These are phyloP conservation scores for Tetrahymena elliotti DNA, from an alignment of 73 alveolate species.

Conservation along the genomic window DNA sequence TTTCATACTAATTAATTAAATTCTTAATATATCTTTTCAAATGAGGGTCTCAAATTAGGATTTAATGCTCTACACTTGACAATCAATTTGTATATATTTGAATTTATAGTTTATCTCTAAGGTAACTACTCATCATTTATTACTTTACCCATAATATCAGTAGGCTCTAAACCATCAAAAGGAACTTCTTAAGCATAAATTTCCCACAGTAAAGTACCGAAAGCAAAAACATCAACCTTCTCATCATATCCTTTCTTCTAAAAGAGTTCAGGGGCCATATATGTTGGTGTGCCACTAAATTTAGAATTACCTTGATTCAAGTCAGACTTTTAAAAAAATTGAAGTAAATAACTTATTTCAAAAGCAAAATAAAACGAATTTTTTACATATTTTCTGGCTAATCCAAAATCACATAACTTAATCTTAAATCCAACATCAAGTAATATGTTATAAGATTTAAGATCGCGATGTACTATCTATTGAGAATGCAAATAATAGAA, in stretches of 20 bases:
- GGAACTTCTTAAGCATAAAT: constrained; percentile 91
- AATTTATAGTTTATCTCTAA: constrained; percentile 14
- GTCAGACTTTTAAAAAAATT: constrained; percentile 52
- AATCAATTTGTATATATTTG: constrained; percentile 54
- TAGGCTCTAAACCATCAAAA: constrained; percentile 88
- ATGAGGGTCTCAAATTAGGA: constrained; percentile 55
- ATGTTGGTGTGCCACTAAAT: constrained; percentile 97
- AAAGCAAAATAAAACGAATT: not conserved
- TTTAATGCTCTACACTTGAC: constrained; percentile 56
- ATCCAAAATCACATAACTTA: constrained; percentile 96
- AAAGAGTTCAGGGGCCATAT: constrained; percentile 98
- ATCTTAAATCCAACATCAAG: constrained; percentile 69
- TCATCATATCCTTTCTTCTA: constrained; percentile 86
- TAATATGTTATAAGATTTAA: constrained; percentile 86
- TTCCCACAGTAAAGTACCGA: constrained; percentile 98
- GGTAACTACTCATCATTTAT: constrained; percentile 53
- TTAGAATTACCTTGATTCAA: constrained; percentile 89
- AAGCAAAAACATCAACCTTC: constrained; percentile 95
- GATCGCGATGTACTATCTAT: constrained; percentile 97
- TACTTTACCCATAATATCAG: constrained; percentile 82
- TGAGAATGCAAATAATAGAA: constrained; percentile 78
- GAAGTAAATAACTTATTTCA: not conserved
- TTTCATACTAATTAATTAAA: not conserved
- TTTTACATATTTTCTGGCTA: constrained; percentile 81
- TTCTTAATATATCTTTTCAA: constrained; percentile 43